Evolutionary conservation across 805 yeast genomes (phyloP).

Genomic region (Wickerhamomyces chaumierensis): DNA sequence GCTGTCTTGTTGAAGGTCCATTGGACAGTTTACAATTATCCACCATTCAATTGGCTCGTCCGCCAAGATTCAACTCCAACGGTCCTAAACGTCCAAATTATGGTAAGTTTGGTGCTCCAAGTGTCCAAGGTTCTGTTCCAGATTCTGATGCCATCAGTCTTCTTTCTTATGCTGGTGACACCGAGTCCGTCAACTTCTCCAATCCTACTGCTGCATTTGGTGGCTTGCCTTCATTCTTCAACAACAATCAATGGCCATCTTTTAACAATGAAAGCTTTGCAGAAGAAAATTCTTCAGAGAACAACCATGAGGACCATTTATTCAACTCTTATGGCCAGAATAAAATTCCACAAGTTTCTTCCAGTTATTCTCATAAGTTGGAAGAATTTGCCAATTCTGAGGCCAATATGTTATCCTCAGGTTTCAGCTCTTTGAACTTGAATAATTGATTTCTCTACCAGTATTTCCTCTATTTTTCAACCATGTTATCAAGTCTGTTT

Average conservation of each 20-base stretch:
- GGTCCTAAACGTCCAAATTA: slow-evolving; percentile 1
- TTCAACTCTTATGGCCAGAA: slow-evolving; percentile 10
- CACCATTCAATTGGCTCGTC: slow-evolving; percentile 39
- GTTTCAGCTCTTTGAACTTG: background rate
- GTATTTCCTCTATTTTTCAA: too few relatives aligned
- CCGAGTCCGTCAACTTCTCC: slow-evolving; percentile 5
- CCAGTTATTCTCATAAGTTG: slow-evolving; percentile 26
- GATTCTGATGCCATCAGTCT: slow-evolving; percentile 28
- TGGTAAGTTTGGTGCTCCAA: slow-evolving; percentile 3
- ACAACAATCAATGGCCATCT: slow-evolving; percentile 15
- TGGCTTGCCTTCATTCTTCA: slow-evolving; percentile 12
- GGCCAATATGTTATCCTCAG: background rate
- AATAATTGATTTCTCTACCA: too few relatives aligned
- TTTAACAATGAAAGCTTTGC: slow-evolving; percentile 5
- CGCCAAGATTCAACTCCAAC: slow-evolving; percentile 8
- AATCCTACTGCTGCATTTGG: slow-evolving; percentile 3
- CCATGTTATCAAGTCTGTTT: too few relatives aligned
- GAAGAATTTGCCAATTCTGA: slow-evolving; percentile 16
- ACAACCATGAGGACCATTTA: background rate
- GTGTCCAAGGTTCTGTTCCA: slow-evolving; percentile 9
- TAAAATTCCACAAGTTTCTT: slow-evolving; percentile 13
- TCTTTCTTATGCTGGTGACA: slow-evolving; percentile 25
- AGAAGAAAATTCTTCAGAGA: slow-evolving; percentile 1
- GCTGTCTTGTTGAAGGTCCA: slow-evolving; percentile 85
- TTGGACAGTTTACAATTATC: slow-evolving; percentile 69